Evolutionary conservation across 768 basidiomycete species (phyloP), one percentile per base, ranked within the genome.

Genomic region (Boletus rex-veris): DNA sequence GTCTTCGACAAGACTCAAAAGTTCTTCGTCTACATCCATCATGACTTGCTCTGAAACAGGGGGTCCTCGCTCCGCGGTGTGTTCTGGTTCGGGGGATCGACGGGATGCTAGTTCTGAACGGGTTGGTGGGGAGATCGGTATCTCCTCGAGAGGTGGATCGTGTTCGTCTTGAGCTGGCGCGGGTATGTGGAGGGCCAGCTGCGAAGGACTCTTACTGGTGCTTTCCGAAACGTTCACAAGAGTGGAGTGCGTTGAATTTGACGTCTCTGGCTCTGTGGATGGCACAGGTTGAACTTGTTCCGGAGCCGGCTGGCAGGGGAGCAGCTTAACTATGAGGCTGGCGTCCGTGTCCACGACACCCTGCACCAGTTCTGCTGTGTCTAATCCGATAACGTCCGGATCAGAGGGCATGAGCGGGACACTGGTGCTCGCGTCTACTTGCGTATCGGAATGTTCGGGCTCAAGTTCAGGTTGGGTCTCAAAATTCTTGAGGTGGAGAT

Each of bases 1-100:
- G 58, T 83, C 85, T 61, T 86, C 87, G 30, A 90, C 73, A 24
- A 90, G 73, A 60, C 85, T 86, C 53, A 88, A 75, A 45, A 89
- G 69, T 69, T 89, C 88, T 58, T 86, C 74, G 11, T 79, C 78
- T 12, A 79, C 80, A 50, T 84, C 73, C 65, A 70, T 73, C 73
- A 53, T 74, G 63, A 55, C 72, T 71, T 44, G 58, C 30, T 63
- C 59, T 18, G 48, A 35, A 24, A 49, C 38, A 4, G 37, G 28
- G 15, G 35, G 54, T 31, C 51, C 58, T 12, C 36, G 56, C 24
- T 59, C 45, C 14, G 48, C 18, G 12, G 15, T 38, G 24, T 39
- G 18, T 14, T 53, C 40, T 31, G 54, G 40, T 38, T 60, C 54
- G 36, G 48, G 50, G 31, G 60, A 56, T 49, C 47, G 53, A 39